Percentiles rank a stretch among this genome's conserved stretches.
Evolutionary conservation across 208 protist species (phyloP).

Genomic region (Trypanosomatidae sp.): DNA sequence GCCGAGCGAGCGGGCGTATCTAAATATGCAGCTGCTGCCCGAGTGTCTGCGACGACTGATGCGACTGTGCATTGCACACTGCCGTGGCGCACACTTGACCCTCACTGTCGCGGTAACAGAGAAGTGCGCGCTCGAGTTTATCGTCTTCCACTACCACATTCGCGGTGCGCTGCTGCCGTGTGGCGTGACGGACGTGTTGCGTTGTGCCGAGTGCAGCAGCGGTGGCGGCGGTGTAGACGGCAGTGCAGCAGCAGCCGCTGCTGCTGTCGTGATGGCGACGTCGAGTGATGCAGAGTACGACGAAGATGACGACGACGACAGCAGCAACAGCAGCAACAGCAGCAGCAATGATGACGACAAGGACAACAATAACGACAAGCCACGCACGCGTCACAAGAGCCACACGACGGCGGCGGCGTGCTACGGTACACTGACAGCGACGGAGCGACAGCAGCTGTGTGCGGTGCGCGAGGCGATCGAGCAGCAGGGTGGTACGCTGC

Average conservation of each 20-base stretch:
- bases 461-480: constrained; percentile 47
- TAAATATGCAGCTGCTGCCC: constrained; percentile 48
- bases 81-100: constrained; percentile 16
- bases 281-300: no score
- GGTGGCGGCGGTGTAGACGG: no score
- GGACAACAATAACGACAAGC: background rate
- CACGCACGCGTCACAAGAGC: background rate
- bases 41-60: constrained; percentile 73
- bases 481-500: constrained; percentile 68
- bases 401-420: background rate
- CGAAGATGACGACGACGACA: constrained; percentile 4
- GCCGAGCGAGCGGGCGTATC: constrained; percentile 40
- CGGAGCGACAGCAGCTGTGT: constrained; percentile 20
- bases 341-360: background rate
- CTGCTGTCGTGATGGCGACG: no score
- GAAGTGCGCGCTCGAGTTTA: constrained; percentile 61
- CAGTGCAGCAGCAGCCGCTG: no score
- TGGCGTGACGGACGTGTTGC: constrained; percentile 1
- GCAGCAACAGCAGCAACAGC: constrained; percentile 3
- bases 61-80: constrained; percentile 19
- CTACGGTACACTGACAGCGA: background rate
- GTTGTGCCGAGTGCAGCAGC: background rate
- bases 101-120: constrained; percentile 54
- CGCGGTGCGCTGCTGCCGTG: constrained; percentile 33
- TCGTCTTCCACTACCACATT: constrained; percentile 72